Conservation (phyloP, 2,329 filamentous ascomycete species). For the Aspergillus versicolor region DNA sequence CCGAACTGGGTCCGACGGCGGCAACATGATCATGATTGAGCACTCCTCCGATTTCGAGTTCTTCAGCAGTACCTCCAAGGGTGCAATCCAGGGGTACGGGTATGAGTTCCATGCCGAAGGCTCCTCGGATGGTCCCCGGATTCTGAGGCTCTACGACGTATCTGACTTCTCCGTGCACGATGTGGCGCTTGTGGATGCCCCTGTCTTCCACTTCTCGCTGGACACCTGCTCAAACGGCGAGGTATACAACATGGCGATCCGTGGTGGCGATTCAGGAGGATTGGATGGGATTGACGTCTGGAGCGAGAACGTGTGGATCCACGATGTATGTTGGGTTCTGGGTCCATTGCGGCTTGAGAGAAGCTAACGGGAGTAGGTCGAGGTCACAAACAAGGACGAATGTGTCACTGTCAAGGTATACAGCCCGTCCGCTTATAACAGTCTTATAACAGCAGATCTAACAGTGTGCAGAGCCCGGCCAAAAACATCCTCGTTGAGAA, state of each 20-base stretch:
- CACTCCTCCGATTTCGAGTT: conserved; percentile 54
- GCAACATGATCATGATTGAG: conserved; percentile 56
- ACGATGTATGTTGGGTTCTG: conserved; percentile 42
- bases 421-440: not conserved
- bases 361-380: conserved; percentile 33
- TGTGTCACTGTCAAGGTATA: conserved; percentile 57
- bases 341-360: not conserved
- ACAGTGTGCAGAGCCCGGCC: conserved; percentile 42
- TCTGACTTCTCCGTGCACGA: conserved; percentile 52
- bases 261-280: conserved; percentile 52
- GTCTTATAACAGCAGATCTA: not conserved
- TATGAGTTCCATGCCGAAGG: conserved; percentile 49
- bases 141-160: conserved; percentile 48
- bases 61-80: conserved; percentile 53
- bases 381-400: conserved; percentile 64
- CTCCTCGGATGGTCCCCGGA: conserved; percentile 42
- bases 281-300: conserved; percentile 59
- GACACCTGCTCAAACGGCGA: conserved; percentile 54
- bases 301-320: conserved; percentile 57
- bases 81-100: conserved; percentile 54
- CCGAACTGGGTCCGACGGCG: conserved; percentile 49
- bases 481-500: conserved; percentile 59
- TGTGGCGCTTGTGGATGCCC: conserved; percentile 50
- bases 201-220: conserved; percentile 52
- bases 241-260: conserved; percentile 57